Conservation (phyloP, 2,329 filamentous ascomycete genomes). For the Xylaria sp. region DNA sequence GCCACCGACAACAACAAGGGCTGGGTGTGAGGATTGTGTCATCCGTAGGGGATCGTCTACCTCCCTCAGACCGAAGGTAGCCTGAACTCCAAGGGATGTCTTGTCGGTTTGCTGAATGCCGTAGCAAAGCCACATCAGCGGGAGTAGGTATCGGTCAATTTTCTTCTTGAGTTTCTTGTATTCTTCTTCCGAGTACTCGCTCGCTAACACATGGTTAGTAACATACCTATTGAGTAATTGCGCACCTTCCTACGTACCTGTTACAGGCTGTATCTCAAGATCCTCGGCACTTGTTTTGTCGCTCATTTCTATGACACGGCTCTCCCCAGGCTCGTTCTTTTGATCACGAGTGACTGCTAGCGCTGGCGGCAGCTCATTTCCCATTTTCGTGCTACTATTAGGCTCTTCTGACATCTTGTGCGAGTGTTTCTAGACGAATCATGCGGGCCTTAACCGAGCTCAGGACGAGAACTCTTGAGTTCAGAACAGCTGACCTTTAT, state of each 20-base stretch:
- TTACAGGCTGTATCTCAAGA: constrained; percentile 29
- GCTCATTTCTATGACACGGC: constrained; percentile 23
- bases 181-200: constrained; percentile 45
- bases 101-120: constrained; percentile 57
- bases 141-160: constrained; percentile 52
- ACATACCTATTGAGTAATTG: neutral
- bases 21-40: neutral
- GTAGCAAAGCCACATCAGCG: constrained; percentile 55
- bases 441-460: neutral
- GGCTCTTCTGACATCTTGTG: constrained; percentile 24
- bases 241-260: constrained; percentile 23
- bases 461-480: neutral
- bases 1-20: neutral
- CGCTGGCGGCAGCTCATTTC: constrained; percentile 27
- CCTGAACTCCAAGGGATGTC: constrained; percentile 48
- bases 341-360: constrained; percentile 21
- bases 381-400: constrained; percentile 33
- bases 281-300: constrained; percentile 34
- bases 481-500: neutral
- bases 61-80: constrained; percentile 45
- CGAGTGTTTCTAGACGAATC: neutral
- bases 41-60: constrained; percentile 25
- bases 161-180: constrained; percentile 48
- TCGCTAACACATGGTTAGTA: constrained; percentile 6
- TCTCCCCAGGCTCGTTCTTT: constrained; percentile 32